Evolutionary conservation across 768 basidiomycete species (phyloP), one percentile per base, ranked within the genome.

Genomic region (Lactarius evosmus): DNA sequence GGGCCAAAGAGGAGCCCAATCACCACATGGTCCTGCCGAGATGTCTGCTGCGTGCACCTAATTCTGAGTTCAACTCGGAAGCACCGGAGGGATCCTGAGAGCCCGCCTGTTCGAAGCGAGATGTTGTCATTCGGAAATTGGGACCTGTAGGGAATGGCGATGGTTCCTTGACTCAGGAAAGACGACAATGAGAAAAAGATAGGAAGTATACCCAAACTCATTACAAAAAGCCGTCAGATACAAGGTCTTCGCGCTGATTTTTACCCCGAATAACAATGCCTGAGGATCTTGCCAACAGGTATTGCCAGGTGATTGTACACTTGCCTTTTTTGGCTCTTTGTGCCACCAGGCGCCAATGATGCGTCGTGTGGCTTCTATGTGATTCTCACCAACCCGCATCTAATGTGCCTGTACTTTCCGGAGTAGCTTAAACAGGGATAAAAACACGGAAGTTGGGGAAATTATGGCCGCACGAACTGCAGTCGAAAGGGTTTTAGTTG

Each of bases 381-480:
- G 51, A 54, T n/a, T n/a, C 14, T 54, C 57, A 25, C 22, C 33
- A 25, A 49, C 27, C 11, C 17, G 19, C 30, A 22, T 51, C 36
- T 27, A 11, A 27, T n/a, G 25, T 40, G 32, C 25, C 8, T 38
- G 30, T 27, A 25, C 44, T 12, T 7, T 59, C 29, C 34, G 27
- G 53, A 27, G 9, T 25, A 49, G 33, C 63, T 59, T 36, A 54
- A 63, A 63, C 51, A 30, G 34, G 62, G 9, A 16, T 58, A 49
- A 30, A 49, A 54, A 33, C 34, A 19, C 58, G 62, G 62, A 34
- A 33, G 17, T 7, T 19, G 30, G 11, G 32, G 3, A 17, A 16
- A 29, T 46, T 46, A 25, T 44, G 27, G 36, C 22, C 19, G 34
- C 6, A 30, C 46, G 30, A 46, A 30, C 41, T 32, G n/a, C 33